Conservation (phyloP, 148 eudicot species). For the Camellia granthamiana region DNA sequence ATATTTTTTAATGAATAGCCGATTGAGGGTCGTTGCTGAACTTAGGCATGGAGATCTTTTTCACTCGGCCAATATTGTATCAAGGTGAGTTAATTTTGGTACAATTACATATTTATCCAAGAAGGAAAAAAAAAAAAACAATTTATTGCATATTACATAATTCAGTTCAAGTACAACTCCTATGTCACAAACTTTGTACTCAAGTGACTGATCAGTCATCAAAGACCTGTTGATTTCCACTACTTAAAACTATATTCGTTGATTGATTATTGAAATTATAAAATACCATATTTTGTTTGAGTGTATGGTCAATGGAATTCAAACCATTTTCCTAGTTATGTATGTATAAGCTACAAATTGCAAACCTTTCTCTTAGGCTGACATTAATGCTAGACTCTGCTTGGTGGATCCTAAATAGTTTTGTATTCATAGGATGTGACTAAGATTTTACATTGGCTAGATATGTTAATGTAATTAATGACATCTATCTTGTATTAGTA, state of each 20-base stretch:
- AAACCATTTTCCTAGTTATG: background rate
- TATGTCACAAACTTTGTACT: background rate
- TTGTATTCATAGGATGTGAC: background rate
- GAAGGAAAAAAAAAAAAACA: background rate
- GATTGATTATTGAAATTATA: background rate
- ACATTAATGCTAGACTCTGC: background rate
- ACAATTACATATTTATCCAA: background rate
- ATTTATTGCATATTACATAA: background rate
- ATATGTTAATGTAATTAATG: background rate
- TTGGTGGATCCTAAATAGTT: background rate
- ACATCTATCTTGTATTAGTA: background rate
- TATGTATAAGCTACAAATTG: conserved; percentile 2
- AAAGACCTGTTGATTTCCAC: background rate
- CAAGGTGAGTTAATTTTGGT: conserved; percentile 49
- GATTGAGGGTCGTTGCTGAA: conserved; percentile 74
- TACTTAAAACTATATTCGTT: background rate
- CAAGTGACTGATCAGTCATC: background rate
- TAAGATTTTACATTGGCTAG: background rate
- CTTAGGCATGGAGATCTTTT: conserved; percentile 78
- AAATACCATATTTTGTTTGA: background rate
- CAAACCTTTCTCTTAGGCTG: background rate
- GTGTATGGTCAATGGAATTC: background rate
- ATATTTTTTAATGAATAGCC: conserved; percentile 35
- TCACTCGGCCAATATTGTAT: conserved; percentile 75
- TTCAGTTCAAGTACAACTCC: background rate